Evolutionary conservation across 2,329 filamentous ascomycete species (phyloP).

Genomic region (Pseudogymnoascus sp.): DNA sequence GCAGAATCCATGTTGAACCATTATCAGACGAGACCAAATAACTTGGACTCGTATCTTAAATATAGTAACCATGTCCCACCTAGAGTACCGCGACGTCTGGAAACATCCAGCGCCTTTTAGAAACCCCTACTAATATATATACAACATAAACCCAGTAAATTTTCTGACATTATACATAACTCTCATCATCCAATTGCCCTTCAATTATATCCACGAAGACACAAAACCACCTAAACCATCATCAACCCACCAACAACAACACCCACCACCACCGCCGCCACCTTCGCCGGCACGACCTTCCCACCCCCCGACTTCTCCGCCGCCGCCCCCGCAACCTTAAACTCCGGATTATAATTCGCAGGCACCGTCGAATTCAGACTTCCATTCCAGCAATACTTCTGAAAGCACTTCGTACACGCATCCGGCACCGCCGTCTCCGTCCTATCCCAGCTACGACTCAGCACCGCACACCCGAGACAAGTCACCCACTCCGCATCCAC

Average conservation of each 20-base stretch:
- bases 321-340: neutral
- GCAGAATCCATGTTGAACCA: too few relatives aligned
- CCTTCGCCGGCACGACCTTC: neutral
- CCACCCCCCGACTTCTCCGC: neutral
- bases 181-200: neutral
- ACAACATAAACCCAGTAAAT: neutral
- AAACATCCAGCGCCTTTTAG: too few relatives aligned
- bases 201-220: neutral
- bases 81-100: too few relatives aligned
- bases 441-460: conserved; percentile 66
- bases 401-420: conserved; percentile 69
- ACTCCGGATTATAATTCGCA: conserved; percentile 19
- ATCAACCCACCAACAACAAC: neutral
- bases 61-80: too few relatives aligned
- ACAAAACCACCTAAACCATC: neutral
- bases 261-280: neutral
- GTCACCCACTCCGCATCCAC: conserved; percentile 66
- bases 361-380: conserved; percentile 18
- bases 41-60: too few relatives aligned
- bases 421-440: conserved; percentile 61
- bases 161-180: neutral
- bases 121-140: too few relatives aligned
- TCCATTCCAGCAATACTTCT: conserved; percentile 87
- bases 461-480: conserved; percentile 82
- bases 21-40: too few relatives aligned